Percentiles rank a stretch among this genome's conserved stretches.
Conservation (phyloP, 768 basidiomycete genomes). For the Galerina marginata region DNA sequence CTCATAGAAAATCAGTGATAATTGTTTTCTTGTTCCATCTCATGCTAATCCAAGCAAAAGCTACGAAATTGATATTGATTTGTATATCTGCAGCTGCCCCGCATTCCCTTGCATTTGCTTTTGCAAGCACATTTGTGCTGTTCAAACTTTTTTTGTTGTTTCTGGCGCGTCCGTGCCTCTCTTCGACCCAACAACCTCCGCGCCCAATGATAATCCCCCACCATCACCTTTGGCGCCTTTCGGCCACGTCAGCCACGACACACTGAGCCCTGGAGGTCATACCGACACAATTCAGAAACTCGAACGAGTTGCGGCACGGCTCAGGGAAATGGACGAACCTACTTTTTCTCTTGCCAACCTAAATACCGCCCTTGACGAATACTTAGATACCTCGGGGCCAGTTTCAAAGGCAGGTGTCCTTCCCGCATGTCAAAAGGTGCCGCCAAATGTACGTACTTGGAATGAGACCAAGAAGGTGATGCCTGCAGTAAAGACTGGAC, state of each 20-base stretch:
- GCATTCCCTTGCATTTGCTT: conserved; percentile 19
- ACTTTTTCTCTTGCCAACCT: too few relatives aligned
- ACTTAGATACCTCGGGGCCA: not conserved
- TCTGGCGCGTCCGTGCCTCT: not conserved
- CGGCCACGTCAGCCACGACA: too few relatives aligned
- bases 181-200: too few relatives aligned
- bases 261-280: too few relatives aligned
- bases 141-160: not conserved
- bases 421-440: not conserved
- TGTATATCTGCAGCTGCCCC: conserved; percentile 15
- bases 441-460: not conserved
- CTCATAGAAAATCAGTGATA: conserved; percentile 5
- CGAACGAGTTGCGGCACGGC: not conserved
- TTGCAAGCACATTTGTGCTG: conserved; percentile 27
- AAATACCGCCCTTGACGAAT: not conserved
- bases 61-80: conserved; percentile 8
- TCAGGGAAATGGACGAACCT: too few relatives aligned
- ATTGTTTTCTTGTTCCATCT: not conserved
- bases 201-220: too few relatives aligned
- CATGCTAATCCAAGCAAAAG: not conserved
- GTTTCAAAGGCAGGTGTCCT: not conserved
- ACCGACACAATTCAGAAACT: not conserved
- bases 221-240: too few relatives aligned
- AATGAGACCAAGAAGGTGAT: not conserved
- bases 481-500: not conserved